These are phyloP conservation scores for Ophioceras dolichostomum DNA, from an alignment of 2,329 filamentous ascomycete genomes.

Conservation along the genomic window DNA sequence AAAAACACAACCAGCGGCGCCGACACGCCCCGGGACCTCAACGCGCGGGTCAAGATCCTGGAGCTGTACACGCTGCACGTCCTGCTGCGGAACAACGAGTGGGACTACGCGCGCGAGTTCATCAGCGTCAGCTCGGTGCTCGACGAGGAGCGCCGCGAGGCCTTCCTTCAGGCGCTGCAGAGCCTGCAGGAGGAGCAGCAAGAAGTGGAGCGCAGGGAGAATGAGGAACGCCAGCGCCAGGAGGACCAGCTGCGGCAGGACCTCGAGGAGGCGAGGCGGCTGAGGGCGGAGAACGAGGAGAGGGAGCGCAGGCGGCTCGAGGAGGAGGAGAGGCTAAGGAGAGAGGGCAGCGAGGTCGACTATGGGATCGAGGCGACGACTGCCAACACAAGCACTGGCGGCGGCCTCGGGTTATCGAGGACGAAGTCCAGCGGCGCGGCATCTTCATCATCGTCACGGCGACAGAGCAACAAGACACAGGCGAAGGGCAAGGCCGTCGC, in stretches of 20 bases:
- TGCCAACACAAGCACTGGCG: slow-evolving; percentile 23
- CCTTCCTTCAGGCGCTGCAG: slow-evolving; percentile 77
- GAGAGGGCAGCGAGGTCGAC: slow-evolving; percentile 46
- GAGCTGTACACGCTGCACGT: slow-evolving; percentile 94
- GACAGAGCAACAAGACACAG: slow-evolving; percentile 13
- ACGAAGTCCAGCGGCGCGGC: slow-evolving; percentile 19
- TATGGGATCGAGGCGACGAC: slow-evolving; percentile 54
- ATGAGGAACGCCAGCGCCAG: slow-evolving; percentile 41
- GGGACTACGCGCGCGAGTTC: slow-evolving; percentile 90
- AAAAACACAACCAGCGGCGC: slow-evolving; percentile 44
- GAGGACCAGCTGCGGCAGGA: slow-evolving; percentile 45
- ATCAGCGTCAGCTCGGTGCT: slow-evolving; percentile 76
- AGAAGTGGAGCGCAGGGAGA: slow-evolving; percentile 54
- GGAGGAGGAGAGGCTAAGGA: slow-evolving; percentile 36
- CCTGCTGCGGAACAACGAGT: slow-evolving; percentile 84
- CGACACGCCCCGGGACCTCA: slow-evolving; percentile 73
- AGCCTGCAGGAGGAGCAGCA: slow-evolving; percentile 74
- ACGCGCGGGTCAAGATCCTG: slow-evolving; percentile 77
- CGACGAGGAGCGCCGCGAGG: slow-evolving; percentile 82
- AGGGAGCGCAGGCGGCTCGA: slow-evolving; percentile 38
- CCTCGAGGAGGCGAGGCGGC: slow-evolving; percentile 41
- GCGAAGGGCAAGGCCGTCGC: slow-evolving; percentile 17
- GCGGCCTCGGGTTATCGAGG: slow-evolving; percentile 14
- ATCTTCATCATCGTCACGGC: not conserved
- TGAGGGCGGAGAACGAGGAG: slow-evolving; percentile 47